Conservation (phyloP, 768 basidiomycete genomes). For the Leccinum imitatum region DNA sequence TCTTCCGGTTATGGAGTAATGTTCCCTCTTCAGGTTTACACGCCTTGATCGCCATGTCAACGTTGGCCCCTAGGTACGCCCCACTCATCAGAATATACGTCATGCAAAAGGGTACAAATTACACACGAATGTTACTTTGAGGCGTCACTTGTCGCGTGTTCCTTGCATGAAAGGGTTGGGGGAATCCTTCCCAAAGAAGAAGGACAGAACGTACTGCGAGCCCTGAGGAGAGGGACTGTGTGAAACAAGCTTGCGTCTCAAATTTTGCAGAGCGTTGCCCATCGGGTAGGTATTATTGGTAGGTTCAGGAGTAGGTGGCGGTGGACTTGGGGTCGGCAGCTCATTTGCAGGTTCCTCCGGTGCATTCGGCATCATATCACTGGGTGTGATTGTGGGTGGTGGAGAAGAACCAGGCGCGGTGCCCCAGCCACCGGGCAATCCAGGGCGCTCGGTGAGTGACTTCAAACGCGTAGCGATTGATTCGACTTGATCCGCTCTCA, state of each 20-base stretch:
- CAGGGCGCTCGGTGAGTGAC: slow-evolving; percentile 21
- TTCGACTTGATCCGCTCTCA: slow-evolving; percentile 3
- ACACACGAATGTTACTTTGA: slow-evolving; percentile 43
- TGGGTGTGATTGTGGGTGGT: slow-evolving; percentile 2
- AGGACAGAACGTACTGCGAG: slow-evolving; percentile 18
- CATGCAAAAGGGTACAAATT: background rate
- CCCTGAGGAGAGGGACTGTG: slow-evolving; percentile 18
- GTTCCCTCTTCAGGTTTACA: slow-evolving; percentile 68
- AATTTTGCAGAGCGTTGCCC: slow-evolving; percentile 24
- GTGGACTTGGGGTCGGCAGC: background rate
- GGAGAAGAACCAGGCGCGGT: slow-evolving; percentile 15
- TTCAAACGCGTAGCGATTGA: slow-evolving; percentile 12
- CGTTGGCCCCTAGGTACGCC: slow-evolving; percentile 48
- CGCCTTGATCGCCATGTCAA: slow-evolving; percentile 68
- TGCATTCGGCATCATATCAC: background rate
- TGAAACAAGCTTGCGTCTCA: slow-evolving; percentile 27
- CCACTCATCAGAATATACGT: background rate
- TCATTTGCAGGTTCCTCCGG: slow-evolving; percentile 12
- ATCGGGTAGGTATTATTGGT: slow-evolving; percentile 7
- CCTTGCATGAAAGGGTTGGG: slow-evolving; percentile 10
- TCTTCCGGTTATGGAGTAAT: slow-evolving; percentile 59
- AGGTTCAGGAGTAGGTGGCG: slow-evolving; percentile 10
- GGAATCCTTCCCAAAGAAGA: background rate
- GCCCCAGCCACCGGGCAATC: slow-evolving; percentile 26
- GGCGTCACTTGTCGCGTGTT: slow-evolving; percentile 38